These are phyloP conservation scores for Exophiala calicioides DNA, from an alignment of 2,329 filamentous ascomycete species.

Conservation along the genomic window DNA sequence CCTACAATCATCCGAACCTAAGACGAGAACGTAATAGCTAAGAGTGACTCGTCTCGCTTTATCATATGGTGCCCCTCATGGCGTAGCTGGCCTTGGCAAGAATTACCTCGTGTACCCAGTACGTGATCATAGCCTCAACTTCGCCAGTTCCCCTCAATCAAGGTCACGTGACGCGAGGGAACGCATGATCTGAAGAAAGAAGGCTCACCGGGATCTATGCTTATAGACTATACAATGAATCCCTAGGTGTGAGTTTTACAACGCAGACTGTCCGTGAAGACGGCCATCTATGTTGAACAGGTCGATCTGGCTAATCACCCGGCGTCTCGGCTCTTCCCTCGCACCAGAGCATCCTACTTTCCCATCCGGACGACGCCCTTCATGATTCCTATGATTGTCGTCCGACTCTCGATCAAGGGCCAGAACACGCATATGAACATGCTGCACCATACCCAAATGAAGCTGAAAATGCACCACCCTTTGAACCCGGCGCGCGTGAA, in stretches of 20 bases:
- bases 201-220: no score
- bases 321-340: not conserved
- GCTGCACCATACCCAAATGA: constrained; percentile 77
- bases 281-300: not conserved
- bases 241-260: not conserved
- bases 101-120: no score
- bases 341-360: not conserved
- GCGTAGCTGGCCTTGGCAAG: no score
- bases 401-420: constrained; percentile 71
- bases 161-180: no score
- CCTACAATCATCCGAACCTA: no score
- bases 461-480: constrained; percentile 69
- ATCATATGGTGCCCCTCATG: no score
- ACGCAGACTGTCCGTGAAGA: not conserved
- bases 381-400: not conserved
- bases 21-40: no score
- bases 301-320: not conserved
- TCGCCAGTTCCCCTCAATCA: no score
- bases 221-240: no score
- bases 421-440: constrained; percentile 74
- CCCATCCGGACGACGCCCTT: not conserved
- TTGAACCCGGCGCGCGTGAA: constrained; percentile 81
- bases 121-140: no score
- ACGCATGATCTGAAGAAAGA: no score
- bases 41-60: no score